Evolutionary conservation across 352 stramenopile species (phyloP).

Genomic region (Phytophthora boehmeriae): DNA sequence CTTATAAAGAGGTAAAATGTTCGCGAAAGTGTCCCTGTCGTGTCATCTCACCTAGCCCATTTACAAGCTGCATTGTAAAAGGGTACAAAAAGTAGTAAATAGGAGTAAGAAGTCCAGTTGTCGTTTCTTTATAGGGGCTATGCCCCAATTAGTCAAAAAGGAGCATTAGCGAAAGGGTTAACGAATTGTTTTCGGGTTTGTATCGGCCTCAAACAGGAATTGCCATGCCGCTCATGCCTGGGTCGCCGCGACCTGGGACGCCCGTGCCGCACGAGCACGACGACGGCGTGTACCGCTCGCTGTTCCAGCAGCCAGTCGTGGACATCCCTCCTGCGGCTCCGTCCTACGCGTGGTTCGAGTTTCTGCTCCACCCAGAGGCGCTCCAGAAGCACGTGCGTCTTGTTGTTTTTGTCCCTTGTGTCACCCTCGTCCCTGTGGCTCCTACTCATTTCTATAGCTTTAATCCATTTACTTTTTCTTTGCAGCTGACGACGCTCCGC

Average conservation of each 20-base stretch:
- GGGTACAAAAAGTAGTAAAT: too few relatives aligned
- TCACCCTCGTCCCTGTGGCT: too few relatives aligned
- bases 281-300: conserved; percentile 81
- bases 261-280: conserved; percentile 49
- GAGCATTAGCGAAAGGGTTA: too few relatives aligned
- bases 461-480: not conserved
- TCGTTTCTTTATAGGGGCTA: too few relatives aligned
- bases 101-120: too few relatives aligned
- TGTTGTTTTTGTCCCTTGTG: too few relatives aligned
- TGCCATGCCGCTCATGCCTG: conserved; percentile 65
- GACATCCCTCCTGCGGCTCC: conserved; percentile 72
- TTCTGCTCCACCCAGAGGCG: conserved; percentile 79
- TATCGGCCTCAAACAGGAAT: not conserved
- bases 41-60: too few relatives aligned
- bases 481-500: conserved; percentile 54
- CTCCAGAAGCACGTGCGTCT: conserved; percentile 71
- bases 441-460: conserved; percentile 3
- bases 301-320: conserved; percentile 85
- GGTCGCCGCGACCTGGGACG: conserved; percentile 56
- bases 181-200: not conserved
- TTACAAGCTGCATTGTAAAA: too few relatives aligned
- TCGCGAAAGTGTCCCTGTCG: too few relatives aligned
- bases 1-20: too few relatives aligned
- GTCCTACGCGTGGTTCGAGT: conserved; percentile 87
- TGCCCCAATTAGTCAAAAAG: too few relatives aligned